phyloP scores from a whole-genome alignment of 192 early-diverging fungal genomes.

The Phlyctochytrium planicorne region DNA sequence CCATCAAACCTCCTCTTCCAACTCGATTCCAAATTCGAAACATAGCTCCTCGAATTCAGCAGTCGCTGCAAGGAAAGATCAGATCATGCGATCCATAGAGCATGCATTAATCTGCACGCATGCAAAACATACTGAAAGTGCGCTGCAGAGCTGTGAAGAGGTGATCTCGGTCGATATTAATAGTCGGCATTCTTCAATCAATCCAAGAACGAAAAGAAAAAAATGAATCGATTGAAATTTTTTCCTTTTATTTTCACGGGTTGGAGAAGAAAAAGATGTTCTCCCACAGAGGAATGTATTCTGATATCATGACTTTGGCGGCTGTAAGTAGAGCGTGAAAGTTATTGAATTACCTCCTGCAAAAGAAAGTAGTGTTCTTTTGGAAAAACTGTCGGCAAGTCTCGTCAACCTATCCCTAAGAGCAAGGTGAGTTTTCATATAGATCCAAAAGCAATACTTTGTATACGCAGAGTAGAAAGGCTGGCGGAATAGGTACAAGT shows the following conservation, averaged over 20 bases:
- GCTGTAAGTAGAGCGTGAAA: not conserved
- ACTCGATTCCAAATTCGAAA: conserved; percentile 98
- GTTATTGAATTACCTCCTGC: not conserved
- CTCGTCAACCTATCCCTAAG: conserved; percentile 9
- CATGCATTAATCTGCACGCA: too few species aligned
- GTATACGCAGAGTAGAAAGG: conserved; percentile 83
- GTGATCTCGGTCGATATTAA: conserved; percentile 87
- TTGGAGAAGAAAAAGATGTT: conserved; percentile 21
- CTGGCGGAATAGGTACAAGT: conserved; percentile 81
- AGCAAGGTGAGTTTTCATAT: too few species aligned
- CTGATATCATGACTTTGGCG: conserved; percentile 7
- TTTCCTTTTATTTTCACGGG: too few species aligned
- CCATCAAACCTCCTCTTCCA: conserved; percentile 88
- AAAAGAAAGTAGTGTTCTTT: conserved; percentile 23
- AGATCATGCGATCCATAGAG: not conserved
- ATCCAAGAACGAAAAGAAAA: too few species aligned
- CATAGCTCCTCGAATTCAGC: conserved; percentile 95
- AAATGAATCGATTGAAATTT: too few species aligned
- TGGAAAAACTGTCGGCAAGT: conserved; percentile 14
- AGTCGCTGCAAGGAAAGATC: conserved; percentile 39
- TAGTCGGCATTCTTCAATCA: conserved; percentile 89
- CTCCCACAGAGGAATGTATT: conserved; percentile 31
- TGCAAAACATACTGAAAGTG: conserved; percentile 64
- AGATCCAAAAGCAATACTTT: conserved; percentile 51
- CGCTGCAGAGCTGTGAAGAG: conserved; percentile 81